Evolutionary conservation across 2,329 filamentous ascomycete genomes (phyloP), one percentile per base, ranked within the genome.

Genomic region (Claviceps cyperi): DNA sequence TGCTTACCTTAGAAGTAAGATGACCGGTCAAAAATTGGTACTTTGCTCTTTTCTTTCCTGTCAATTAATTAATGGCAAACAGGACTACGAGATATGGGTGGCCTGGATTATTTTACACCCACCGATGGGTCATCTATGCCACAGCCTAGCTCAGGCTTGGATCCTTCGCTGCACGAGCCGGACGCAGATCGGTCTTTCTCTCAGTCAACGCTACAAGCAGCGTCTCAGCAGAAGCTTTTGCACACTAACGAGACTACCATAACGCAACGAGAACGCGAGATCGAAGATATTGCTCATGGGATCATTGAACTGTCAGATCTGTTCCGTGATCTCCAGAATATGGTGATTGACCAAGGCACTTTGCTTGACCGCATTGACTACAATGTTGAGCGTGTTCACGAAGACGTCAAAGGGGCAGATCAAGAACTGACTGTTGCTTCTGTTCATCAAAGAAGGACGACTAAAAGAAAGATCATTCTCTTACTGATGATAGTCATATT

Each of bases 301-400:
- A 97, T 98, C 66, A 97, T 98, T 60, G 91, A 97, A 63, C 73
- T 98, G 7, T 87, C 91, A 4, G 92, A 96, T 64, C 87, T 98
- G 47, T 98, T 98, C 71, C 87, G 94, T 54, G 92, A 98, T 60
- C 72, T 98, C 32, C 92, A 98, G 67, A 83, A 76, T 46, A 97
- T 98, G 90, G 88, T 94, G 58, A 90, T 94, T 56, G 86, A 92
- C 62, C 86, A 92, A 65, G 88, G 88, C 49, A 92, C 87, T 14
- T 86, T 94, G 77, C 75, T 95, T 21, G 90, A 94, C 66, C 83
- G 92, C 60, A 94, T 94, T 59, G 94, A 98, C 67, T 98, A 96
- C 70, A 98, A 98, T 60, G 89, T 98, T 49, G 92, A 98, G 69
- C 78, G 84, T 53, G 96, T 97, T 86, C 80, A 82, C n/a, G 83